Percentiles rank a stretch among this genome's conserved stretches.
phyloP scores from a whole-genome alignment of 2,329 filamentous ascomycete species.

The Fusarium sulawesiense region DNA sequence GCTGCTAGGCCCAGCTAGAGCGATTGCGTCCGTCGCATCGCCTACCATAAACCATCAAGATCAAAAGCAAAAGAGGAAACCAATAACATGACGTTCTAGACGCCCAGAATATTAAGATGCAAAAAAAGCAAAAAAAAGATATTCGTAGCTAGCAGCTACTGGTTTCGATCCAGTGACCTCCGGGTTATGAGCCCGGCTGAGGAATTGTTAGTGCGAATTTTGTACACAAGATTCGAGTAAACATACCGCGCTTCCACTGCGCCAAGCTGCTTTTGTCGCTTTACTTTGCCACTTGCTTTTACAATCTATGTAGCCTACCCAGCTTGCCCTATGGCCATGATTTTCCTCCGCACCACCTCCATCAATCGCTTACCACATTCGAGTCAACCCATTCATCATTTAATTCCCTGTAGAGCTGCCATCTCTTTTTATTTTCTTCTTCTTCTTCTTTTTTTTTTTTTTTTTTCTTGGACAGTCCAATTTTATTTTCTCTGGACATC shows the following conservation, averaged over 20 bases:
- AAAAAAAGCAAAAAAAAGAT: background rate
- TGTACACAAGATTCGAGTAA: background rate
- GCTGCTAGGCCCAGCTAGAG: background rate
- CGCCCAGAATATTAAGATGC: too few relatives aligned
- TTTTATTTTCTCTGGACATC: too few relatives aligned
- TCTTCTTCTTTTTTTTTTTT: too few relatives aligned
- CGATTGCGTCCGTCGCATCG: background rate
- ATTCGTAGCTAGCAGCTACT: constrained; percentile 20
- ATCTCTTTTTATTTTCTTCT: background rate
- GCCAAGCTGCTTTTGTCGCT: constrained; percentile 29
- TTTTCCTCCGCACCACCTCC: background rate
- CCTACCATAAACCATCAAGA: too few relatives aligned
- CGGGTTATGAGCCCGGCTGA: constrained; percentile 38
- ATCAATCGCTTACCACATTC: background rate
- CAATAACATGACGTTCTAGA: background rate
- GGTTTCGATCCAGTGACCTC: constrained; percentile 32
- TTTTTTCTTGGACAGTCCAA: background rate
- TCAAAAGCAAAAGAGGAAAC: too few relatives aligned
- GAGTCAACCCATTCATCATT: background rate
- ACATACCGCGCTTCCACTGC: constrained; percentile 34
- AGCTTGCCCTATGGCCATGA: background rate
- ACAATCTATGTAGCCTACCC: background rate
- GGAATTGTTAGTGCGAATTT: constrained; percentile 2
- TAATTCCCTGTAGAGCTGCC: background rate
- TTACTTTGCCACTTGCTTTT: background rate